Conservation (phyloP, 345 rosid species). For the Physaria fendleri region DNA sequence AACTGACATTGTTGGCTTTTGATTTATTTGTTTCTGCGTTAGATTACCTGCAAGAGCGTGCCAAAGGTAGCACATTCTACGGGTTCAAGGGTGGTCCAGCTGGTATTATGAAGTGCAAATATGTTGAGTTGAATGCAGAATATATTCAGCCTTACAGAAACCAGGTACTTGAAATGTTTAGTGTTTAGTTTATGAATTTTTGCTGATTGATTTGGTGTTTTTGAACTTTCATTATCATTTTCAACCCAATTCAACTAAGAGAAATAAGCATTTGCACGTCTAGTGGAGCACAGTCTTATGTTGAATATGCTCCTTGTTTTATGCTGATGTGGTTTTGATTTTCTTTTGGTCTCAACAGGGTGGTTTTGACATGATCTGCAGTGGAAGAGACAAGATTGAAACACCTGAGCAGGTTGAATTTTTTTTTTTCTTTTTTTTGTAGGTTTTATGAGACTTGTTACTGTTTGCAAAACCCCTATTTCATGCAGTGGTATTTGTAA, state of each 20-base stretch:
- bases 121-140: constrained; percentile 63
- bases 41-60: constrained; percentile 93
- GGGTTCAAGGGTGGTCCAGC: constrained; percentile 99
- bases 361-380: constrained; percentile 98
- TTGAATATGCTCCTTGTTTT: not conserved
- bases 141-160: constrained; percentile 81
- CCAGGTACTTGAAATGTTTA: constrained; percentile 53
- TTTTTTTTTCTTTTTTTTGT: not conserved
- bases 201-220: not conserved
- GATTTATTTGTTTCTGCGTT: constrained; percentile 4
- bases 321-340: not conserved
- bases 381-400: constrained; percentile 99
- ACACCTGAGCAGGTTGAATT: constrained; percentile 81
- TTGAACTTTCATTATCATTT: not conserved
- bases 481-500: not conserved
- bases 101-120: constrained; percentile 97
- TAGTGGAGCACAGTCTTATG: not conserved
- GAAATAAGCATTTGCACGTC: not conserved
- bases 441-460: not conserved
- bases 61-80: constrained; percentile 66
- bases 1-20: not conserved
- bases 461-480: not conserved
- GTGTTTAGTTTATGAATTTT: not conserved
- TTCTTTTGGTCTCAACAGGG: constrained; percentile 43
- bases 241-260: not conserved